Evolutionary conservation across 148 eudicot genomes (phyloP).

Genomic region (Fagopyrum tataricum): DNA sequence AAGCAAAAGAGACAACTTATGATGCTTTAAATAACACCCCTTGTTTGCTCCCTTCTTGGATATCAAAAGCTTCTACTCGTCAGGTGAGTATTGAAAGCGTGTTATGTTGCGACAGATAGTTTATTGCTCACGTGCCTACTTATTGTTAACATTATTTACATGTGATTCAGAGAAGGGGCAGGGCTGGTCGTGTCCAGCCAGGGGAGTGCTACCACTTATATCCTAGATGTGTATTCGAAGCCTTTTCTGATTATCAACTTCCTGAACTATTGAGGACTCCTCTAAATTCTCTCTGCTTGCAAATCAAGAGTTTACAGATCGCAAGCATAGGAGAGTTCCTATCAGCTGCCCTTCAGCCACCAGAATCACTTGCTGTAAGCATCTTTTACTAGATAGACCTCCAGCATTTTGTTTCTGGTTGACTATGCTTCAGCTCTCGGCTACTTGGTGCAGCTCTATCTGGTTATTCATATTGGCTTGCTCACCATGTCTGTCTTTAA

Average conservation of each 20-base stretch:
- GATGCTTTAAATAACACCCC: conserved; percentile 97
- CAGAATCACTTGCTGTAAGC: conserved; percentile 74
- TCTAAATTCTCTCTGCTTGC: conserved; percentile 91
- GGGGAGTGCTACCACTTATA: conserved; percentile 97
- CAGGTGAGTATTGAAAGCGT: conserved; percentile 43
- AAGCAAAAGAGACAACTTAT: conserved; percentile 96
- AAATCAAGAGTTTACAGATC: conserved; percentile 89
- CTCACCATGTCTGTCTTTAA: background rate
- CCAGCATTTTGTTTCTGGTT: background rate
- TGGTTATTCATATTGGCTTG: background rate
- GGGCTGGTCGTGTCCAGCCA: conserved; percentile 99
- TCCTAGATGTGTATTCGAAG: conserved; percentile 89
- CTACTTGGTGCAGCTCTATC: background rate
- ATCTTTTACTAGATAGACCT: background rate
- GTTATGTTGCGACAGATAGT: background rate
- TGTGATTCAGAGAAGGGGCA: conserved; percentile 80
- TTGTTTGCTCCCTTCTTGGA: conserved; percentile 93
- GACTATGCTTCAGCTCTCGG: background rate
- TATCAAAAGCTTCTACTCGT: conserved; percentile 88
- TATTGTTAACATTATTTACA: conserved; percentile 8
- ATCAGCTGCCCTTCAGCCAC: conserved; percentile 88
- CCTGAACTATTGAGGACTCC: conserved; percentile 97
- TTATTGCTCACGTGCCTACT: background rate
- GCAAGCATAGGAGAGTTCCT: conserved; percentile 91
- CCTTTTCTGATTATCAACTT: conserved; percentile 86